Conservation (phyloP, 2,329 filamentous ascomycete species). For the Diplodia sapinea region DNA sequence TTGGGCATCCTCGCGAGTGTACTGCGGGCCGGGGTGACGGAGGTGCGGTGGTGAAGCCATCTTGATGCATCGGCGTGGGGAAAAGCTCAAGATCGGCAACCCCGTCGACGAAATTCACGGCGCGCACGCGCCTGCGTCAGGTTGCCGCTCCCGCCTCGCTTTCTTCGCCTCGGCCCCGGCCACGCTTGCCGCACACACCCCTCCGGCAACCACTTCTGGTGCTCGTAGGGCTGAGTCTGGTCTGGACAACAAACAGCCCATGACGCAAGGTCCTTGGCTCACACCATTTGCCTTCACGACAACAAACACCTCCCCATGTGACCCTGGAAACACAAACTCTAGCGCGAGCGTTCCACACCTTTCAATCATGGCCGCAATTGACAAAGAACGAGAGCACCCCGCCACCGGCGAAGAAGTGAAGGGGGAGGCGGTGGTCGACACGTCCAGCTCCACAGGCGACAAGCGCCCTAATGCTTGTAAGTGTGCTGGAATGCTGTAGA, state of each 20-base stretch:
- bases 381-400: constrained; percentile 34
- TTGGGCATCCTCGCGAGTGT: constrained; percentile 51
- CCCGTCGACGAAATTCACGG: constrained; percentile 23
- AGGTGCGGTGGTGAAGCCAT: constrained; percentile 26
- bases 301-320: not conserved
- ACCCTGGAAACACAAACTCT: not conserved
- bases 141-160: constrained; percentile 22
- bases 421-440: constrained; percentile 33
- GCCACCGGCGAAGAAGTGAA: constrained; percentile 38
- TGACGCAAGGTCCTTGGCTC: constrained; percentile 8
- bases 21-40: constrained; percentile 2
- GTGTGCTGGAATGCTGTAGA: constrained; percentile 9
- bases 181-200: not conserved
- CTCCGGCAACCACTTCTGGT: constrained; percentile 1
- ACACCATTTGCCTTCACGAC: not conserved
- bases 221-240: constrained; percentile 25
- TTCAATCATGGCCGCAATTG: constrained; percentile 10
- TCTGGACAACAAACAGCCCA: not conserved
- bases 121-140: constrained; percentile 1
- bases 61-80: constrained; percentile 20
- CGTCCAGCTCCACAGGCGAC: constrained; percentile 20
- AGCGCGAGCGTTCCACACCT: not conserved
- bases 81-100: constrained; percentile 25
- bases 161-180: not conserved
- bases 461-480: constrained; percentile 50